Conservation (phyloP, 306 rosid species). For the Crotalaria pallida region DNA sequence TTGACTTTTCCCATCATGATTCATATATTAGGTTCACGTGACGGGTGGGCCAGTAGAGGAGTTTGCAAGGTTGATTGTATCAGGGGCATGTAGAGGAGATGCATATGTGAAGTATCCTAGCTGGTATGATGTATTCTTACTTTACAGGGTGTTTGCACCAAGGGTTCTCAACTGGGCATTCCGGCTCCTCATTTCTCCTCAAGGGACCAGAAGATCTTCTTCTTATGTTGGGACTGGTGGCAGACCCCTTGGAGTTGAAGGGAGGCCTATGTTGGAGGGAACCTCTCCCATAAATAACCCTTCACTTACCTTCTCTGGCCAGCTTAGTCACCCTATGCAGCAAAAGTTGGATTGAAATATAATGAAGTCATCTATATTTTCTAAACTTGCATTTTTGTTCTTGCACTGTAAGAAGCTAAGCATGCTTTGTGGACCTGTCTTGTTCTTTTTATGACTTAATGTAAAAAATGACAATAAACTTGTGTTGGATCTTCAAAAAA, state of each 20-base stretch:
- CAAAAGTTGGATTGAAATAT: slow-evolving; percentile 38
- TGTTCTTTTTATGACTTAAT: background rate
- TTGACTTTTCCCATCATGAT: background rate
- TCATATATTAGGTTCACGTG: slow-evolving; percentile 48
- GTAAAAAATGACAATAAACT: slow-evolving; percentile 9
- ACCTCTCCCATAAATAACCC: slow-evolving; percentile 31
- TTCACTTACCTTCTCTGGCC: slow-evolving; percentile 34
- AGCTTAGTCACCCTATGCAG: slow-evolving; percentile 29
- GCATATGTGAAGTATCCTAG: slow-evolving; percentile 66
- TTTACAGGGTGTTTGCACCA: slow-evolving; percentile 66
- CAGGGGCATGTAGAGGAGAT: slow-evolving; percentile 74
- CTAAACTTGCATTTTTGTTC: background rate
- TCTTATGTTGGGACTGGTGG: slow-evolving; percentile 75
- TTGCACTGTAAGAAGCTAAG: background rate
- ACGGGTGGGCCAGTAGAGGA: slow-evolving; percentile 59
- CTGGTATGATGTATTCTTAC: slow-evolving; percentile 74
- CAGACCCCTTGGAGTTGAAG: slow-evolving; percentile 30
- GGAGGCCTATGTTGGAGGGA: slow-evolving; percentile 38
- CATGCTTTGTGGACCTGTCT: background rate
- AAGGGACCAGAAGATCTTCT: slow-evolving; percentile 38
- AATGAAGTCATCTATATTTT: background rate
- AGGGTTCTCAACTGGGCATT: slow-evolving; percentile 66
- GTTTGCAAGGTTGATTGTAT: slow-evolving; percentile 68
- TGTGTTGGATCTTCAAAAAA: background rate
- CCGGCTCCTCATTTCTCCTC: slow-evolving; percentile 46